Evolutionary conservation across 73 alveolate species (phyloP), one percentile per base, ranked within the genome.

Genomic region (Paramecium bursaria): DNA sequence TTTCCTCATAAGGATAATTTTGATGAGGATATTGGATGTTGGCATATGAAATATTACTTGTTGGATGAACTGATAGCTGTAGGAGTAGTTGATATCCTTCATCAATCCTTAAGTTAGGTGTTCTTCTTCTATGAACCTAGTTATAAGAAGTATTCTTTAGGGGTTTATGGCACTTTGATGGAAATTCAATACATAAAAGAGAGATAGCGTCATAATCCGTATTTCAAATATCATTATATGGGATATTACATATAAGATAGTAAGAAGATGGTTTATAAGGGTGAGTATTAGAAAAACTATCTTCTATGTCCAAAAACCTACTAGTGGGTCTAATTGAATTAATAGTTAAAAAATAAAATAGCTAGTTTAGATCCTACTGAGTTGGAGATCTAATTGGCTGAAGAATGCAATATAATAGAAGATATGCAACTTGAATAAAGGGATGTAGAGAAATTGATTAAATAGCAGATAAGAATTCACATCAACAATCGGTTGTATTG

Each of bases 111-210:
- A n/a, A 82, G 90, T 47, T 86, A 95, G 49, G 95, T 74, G 0
- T 96, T 94, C 90, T 95, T 93, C 67, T 90, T 91, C 74, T 96
- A 96, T 87, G 98, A 96, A 44, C 98, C 99, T 29, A 96, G 94
- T 50, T 94, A 74, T 88, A 74, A 82, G 27, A 94, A 91, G 76
- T 87, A 95, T 22, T 88, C 93, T 49, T 55, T 92, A 46, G 99
- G 99, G 11, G 92, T 91, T 48, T 75, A 92, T 26, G 93, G 98
- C 13, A 97, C 94, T n/a, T 75, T 96, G 22, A 75, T 93, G 48
- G 99, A 96, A 91, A 87, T 96, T 23, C 97, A 96, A 86, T 95
- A 80, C 67, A 87, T 94, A 86, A 92, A 87, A 73, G 74, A 74
- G 23, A 52, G 67, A 46, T 67, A 88, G 86, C 39, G 82, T 75